Conservation (phyloP, 2,329 filamentous ascomycete genomes). For the Phyllosticta ampelicida region DNA sequence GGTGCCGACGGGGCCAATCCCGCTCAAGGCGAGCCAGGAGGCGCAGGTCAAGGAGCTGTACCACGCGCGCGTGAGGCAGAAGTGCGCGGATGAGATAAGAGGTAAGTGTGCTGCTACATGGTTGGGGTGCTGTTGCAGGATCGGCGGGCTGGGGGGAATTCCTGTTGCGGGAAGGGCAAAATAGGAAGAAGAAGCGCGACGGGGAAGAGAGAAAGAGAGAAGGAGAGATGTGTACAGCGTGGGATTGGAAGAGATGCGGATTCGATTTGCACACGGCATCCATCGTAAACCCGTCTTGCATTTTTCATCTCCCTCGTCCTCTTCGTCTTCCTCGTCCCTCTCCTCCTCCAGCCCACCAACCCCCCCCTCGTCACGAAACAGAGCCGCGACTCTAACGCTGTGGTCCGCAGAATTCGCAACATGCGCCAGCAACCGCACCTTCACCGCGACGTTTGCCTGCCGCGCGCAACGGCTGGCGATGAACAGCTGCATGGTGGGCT, state of each 20-base stretch:
- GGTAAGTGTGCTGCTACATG: conserved; percentile 24
- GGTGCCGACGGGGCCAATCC: conserved; percentile 58
- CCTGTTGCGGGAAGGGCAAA: too few relatives aligned
- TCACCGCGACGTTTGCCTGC: conserved; percentile 82
- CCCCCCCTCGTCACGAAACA: too few relatives aligned
- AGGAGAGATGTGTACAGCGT: too few relatives aligned
- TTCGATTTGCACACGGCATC: too few relatives aligned
- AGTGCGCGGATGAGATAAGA: conserved; percentile 52
- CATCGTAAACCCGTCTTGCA: too few relatives aligned
- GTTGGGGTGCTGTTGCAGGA: neutral
- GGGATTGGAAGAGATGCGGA: too few relatives aligned
- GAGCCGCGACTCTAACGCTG: neutral
- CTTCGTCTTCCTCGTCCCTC: too few relatives aligned
- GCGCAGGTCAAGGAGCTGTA: conserved; percentile 71
- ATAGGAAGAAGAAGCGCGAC: too few relatives aligned
- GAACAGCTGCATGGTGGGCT: conserved; percentile 86
- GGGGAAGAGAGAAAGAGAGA: too few relatives aligned
- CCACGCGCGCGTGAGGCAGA: conserved; percentile 63
- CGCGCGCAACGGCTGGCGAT: conserved; percentile 68
- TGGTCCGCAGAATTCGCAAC: conserved; percentile 65
- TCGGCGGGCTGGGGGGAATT: too few relatives aligned
- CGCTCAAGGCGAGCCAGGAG: conserved; percentile 72
- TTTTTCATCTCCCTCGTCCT: too few relatives aligned
- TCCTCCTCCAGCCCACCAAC: too few relatives aligned
- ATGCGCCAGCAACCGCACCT: conserved; percentile 76